Evolutionary conservation across 1,284 basidiomycete species (phyloP).

Genomic region (Sporisorium graminicola): DNA sequence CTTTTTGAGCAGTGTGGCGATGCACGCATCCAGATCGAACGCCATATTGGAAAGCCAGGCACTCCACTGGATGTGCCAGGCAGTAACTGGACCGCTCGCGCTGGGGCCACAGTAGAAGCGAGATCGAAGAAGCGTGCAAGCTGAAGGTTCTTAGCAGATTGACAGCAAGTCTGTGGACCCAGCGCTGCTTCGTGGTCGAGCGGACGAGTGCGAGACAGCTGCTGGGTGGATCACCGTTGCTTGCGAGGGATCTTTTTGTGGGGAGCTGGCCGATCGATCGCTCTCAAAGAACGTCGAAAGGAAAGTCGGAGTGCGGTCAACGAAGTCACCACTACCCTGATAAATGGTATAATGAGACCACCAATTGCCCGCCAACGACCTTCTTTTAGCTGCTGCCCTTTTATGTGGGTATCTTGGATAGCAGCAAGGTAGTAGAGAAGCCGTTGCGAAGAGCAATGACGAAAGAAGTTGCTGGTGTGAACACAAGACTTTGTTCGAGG

Average conservation of each 20-base stretch:
- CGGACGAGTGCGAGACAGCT: not conserved
- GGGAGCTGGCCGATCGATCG: not conserved
- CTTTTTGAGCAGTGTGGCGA: conserved; percentile 67
- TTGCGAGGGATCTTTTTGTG: not conserved
- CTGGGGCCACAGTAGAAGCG: not conserved
- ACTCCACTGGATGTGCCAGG: not conserved
- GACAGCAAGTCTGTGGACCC: not conserved
- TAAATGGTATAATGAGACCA: not conserved
- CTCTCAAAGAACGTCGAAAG: not conserved
- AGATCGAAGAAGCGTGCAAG: not conserved
- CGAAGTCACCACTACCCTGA: not conserved
- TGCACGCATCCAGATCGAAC: conserved; percentile 69
- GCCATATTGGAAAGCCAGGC: conserved; percentile 45
- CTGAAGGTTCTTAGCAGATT: not conserved
- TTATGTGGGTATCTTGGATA: conserved; percentile 15
- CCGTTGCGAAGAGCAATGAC: no score
- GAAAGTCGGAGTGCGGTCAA: not conserved
- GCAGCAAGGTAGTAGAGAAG: not conserved
- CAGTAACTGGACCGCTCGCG: not conserved
- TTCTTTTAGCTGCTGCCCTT: conserved; percentile 3
- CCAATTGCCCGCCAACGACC: no score
- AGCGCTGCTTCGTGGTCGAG: not conserved
- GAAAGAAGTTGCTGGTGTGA: not conserved
- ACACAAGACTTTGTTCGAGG: not conserved
- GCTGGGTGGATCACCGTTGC: not conserved